Base-by-base conservation (phyloP, 2,329 filamentous ascomycete genomes). In the Coniochaeta sp. region DNA sequence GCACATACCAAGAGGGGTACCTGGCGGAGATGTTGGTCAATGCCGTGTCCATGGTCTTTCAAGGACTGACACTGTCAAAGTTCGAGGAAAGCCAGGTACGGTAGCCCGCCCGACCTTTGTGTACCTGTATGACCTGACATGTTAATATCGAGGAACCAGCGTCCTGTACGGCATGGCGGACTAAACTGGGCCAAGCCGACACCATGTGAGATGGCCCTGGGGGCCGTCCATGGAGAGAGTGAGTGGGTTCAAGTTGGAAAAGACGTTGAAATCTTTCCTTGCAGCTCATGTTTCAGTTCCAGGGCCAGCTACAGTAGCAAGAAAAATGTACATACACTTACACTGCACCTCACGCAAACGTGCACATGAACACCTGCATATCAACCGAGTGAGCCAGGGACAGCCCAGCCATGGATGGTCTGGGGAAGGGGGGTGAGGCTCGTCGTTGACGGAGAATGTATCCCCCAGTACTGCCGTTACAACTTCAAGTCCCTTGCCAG, bases 111-210 rank as follows among this genome's bases (percentile, higher is more conserved):
- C 58, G 62, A 62, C 55, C n/a, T 60, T 57, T 58, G 60, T 64
- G 66, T 66, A 69, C 68, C 65, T 69, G 68, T 67, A 65, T 58
- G 54, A 28, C 34, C 54, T 56, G 54, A 61, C 61, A 68, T 64
- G 68, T 67, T 69, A 70, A 69, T 58, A 58, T 54, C 59, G 58
- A 59, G 56, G 12, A 58, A n/a, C 42, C 57, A 50, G 42, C 38
- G 36, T 34, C n/a, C 57, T 28, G 38, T 58, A 55, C 34, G 58
- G 58, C 50, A 59, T 59, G 58, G 24, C 47, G 30, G 54, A 56
- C 19, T 38, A 56, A 38, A 34, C 54, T 56, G 19, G 54, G n/a
- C 34, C 54, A 56, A 30, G 30, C 30, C 28, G 30, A 38, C 17
- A 36, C 54, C 54, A 36, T 38, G 17, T 14, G 54, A 19, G 22